Evolutionary conservation across 345 rosid species (phyloP), one percentile per base, ranked within the genome.

Genomic region (Aurinia saxatilis): DNA sequence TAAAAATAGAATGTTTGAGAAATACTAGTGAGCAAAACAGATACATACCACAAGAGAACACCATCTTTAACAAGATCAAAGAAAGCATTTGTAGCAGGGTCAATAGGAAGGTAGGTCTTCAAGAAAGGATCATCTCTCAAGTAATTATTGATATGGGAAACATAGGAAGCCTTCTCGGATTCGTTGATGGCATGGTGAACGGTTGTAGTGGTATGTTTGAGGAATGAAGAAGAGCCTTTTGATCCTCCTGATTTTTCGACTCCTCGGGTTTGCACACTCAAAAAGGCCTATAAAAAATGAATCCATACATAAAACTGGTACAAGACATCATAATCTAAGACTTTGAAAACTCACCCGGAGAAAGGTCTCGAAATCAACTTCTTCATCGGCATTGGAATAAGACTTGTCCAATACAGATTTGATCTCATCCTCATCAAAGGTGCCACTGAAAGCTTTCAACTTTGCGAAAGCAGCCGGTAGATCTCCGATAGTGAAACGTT

Each of bases 121-220:
- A 93, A 71, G 79, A 93, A 90, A 50, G 82, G 82, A 80, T 93
- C 99, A 55, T 87, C 96, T 56, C 74, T 83, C 77, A 90, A 78
- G 84, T 75, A 82, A 74, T 50, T 80, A 66, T 90, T 93, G 58
- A 93, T 80, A 71, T 90, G 97, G 8, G 86, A 77, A 67, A 90
- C 99, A 78, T 93, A 93, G 8, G 99, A 93, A 68, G 90, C 63
- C 85, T 84, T 93, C 78, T 93, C 97, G 0, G 97, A 80, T 71
- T 79, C 83, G 48, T 93, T 90, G 30, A 93, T 86, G 1, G 88
- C 80, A 74, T 93, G 99, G 59, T 77, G 99, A 78, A 87, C 71
- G 12, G 95, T 93, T 25, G 99, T 93, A 35, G 97, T 87, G 57
- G 96, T 61, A 23, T 88, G 79, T 74, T 86, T 90, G 46, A 93